These are phyloP conservation scores for Phytophthora pluvialis DNA, from an alignment of 352 stramenopile genomes.

Conservation along the genomic window DNA sequence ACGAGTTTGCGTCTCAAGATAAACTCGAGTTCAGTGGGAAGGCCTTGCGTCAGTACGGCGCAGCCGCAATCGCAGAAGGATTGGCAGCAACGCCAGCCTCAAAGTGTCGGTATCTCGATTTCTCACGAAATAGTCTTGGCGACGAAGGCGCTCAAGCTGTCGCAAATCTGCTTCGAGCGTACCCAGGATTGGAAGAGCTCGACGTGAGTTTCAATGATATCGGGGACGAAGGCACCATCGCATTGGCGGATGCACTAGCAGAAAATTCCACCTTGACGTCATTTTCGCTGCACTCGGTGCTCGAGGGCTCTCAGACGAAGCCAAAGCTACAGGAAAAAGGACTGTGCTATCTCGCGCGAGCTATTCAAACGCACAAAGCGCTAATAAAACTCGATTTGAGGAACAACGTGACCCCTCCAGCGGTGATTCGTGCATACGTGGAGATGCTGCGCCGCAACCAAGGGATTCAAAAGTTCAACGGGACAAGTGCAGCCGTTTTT, in stretches of 20 bases:
- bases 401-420: slow-evolving; percentile 47
- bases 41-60: slow-evolving; percentile 56
- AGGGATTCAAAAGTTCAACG: slow-evolving; percentile 66
- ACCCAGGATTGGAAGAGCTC: slow-evolving; percentile 46
- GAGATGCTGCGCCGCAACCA: slow-evolving; percentile 50
- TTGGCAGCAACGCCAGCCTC: slow-evolving; percentile 25
- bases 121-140: slow-evolving; percentile 61
- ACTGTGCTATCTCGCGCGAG: slow-evolving; percentile 39
- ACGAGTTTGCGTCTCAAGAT: slow-evolving; percentile 44
- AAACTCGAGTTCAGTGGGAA: slow-evolving; percentile 51
- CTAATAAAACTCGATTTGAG: slow-evolving; percentile 59
- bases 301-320: slow-evolving; percentile 41
- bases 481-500: slow-evolving; percentile 53
- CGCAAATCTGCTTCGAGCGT: slow-evolving; percentile 44
- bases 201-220: slow-evolving; percentile 84
- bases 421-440: slow-evolving; percentile 43
- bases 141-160: slow-evolving; percentile 62
- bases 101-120: slow-evolving; percentile 47
- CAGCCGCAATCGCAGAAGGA: slow-evolving; percentile 50
- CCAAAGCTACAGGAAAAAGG: slow-evolving; percentile 51
- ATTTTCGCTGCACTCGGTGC: slow-evolving; percentile 55
- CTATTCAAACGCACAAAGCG: slow-evolving; percentile 43
- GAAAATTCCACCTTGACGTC: slow-evolving; percentile 54
- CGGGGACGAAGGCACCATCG: slow-evolving; percentile 51
- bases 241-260: slow-evolving; percentile 48